Conservation (phyloP, 768 basidiomycete species). For the Phaeotremella fagi region DNA sequence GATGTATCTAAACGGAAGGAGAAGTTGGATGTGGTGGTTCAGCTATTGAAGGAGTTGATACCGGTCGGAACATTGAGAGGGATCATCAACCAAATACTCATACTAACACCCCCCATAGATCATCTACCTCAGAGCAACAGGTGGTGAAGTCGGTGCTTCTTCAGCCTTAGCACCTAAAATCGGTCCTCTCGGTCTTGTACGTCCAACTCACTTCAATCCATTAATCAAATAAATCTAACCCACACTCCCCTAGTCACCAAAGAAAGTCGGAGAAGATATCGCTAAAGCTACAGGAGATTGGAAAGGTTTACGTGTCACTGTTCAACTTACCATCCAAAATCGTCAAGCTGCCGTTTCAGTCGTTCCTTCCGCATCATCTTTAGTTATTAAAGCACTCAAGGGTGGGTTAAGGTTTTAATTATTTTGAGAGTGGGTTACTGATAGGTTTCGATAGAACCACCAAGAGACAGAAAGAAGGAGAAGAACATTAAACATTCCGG, state of each 20-base stretch:
- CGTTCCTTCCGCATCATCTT: constrained; percentile 92
- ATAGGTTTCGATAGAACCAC: constrained; percentile 64
- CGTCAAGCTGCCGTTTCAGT: constrained; percentile 96
- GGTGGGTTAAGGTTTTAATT: constrained; percentile 54
- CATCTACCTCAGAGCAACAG: constrained; percentile 96
- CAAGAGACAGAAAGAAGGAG: constrained; percentile 99
- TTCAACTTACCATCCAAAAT: constrained; percentile 99
- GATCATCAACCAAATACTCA: background rate
- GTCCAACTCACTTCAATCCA: constrained; percentile 48
- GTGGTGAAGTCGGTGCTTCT: constrained; percentile 98
- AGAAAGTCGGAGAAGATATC: constrained; percentile 99
- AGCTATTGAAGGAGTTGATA: background rate
- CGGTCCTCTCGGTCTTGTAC: constrained; percentile 97
- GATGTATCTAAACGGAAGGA: too few relatives aligned
- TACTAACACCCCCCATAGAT: constrained; percentile 52
- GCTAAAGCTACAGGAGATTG: constrained; percentile 96
- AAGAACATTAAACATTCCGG: constrained; percentile 99
- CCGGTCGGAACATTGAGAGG: background rate
- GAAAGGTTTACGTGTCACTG: constrained; percentile 99
- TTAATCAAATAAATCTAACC: too few relatives aligned
- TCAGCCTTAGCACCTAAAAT: constrained; percentile 99
- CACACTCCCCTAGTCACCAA: constrained; percentile 99
- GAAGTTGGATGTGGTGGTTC: background rate
- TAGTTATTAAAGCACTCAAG: constrained; percentile 97
- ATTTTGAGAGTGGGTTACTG: background rate